Evolutionary conservation across 805 yeast genomes (phyloP), one percentile per base, ranked within the genome.

Genomic region (Maudiozyma bulderi): DNA sequence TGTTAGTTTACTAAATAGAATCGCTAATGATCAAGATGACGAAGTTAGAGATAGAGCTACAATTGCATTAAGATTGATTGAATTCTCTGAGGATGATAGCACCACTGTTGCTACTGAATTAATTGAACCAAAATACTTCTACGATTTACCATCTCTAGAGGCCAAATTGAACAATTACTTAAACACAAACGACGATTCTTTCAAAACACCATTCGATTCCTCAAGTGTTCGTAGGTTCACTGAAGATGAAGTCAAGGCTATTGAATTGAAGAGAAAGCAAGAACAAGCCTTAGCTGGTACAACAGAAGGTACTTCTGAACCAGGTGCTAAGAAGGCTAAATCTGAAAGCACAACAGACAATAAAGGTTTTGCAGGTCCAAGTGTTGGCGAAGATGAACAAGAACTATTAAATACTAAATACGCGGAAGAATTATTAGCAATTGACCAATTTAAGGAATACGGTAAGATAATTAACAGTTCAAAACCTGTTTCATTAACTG

Each of bases 41-140:
- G 99, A 91, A 70, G 99, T 93, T 34, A 87, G 99, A 73, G 99
- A 91, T 66, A 82, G 99, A 66, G 97, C 99, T 8, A 85, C 95
- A 2, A 73, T 91, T 57, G 83, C 95, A 1, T 75, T 91, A 61
- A 76, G 80, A 54, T 78, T 89, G 52, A 76, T 86, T 53, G 70
- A 70, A 33, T 63, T 73, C 7, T 62, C 70, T 8, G 63, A 64
- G 33, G 64, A 66, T 46, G 66, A 67, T 20, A 56, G 64, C 20
- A 59, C 56, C 40, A 49, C 55, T 14, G 71, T 74, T 30, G 70
- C 72, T 38, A 52, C 53, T 41, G 72, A 71, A 46, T 79, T 84
- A 56, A 76, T 90, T 53, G 76, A 81, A 48, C 85, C 90, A 48
- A 78, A 79, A 46, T 73, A 79, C 52, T 77, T 77, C 52, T 88